Base-by-base conservation (phyloP, 805 yeast species). In the Lipomyces spencermartinsiae region DNA sequence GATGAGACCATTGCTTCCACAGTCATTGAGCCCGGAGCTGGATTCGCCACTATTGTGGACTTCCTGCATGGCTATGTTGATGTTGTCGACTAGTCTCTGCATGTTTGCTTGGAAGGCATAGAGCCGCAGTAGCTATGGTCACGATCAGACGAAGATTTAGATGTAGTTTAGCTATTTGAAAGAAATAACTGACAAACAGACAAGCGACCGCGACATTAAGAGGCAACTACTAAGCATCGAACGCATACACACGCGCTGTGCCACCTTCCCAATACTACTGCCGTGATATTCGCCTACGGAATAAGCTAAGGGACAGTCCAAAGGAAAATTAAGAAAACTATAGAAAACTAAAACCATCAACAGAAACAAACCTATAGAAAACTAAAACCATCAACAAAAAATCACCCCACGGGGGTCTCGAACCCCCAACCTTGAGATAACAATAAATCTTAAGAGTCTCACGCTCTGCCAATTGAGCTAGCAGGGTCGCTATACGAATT, bases 371-470 rank as follows among this genome's bases (percentile, higher is more conserved):
- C n/a, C n/a, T n/a, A n/a, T n/a, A n/a, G n/a, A n/a, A n/a, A n/a
- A n/a, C n/a, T n/a, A n/a, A n/a, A n/a, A n/a, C n/a, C n/a, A n/a
- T n/a, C n/a, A n/a, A n/a, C n/a, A n/a, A n/a, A n/a, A n/a, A n/a
- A n/a, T n/a, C n/a, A n/a, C 59, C 59, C 59, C 59, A 57, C 59
- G 59, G 49, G 59, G 59, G 59, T 57, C 43, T 57, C 59, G 59
- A 57, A 57, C 59, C 59, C 59, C 59, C 59, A 57, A 57, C 59
- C 59, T 57, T 57, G 59, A 57, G 59, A 57, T 57, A n/a, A 2
- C 46, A 9, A n/a, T 2, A 9, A 56, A 19, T 53, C 58, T 61
- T 74, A 57, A 57, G 59, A 57, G 59, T 57, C 59, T 57, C 59
- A 57, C 59, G 59, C 59, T 57, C 59, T 57, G 49, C 59, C 59